Evolutionary conservation across 106 monocot genomes (phyloP).

Genomic region (Dioscorea alata): DNA sequence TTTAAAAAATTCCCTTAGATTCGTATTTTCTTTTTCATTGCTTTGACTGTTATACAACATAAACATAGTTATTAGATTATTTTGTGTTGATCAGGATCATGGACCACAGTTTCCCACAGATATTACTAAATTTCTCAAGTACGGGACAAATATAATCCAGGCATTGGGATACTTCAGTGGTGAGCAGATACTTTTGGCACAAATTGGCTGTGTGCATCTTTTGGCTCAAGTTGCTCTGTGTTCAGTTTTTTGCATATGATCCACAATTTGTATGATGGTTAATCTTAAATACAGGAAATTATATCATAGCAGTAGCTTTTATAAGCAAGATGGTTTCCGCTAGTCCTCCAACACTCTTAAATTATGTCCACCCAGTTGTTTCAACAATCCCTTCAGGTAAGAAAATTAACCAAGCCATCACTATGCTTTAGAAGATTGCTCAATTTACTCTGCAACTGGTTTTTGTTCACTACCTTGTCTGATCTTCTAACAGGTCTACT

Average conservation of each 20-base stretch:
- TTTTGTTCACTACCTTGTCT: too few relatives aligned
- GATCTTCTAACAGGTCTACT: too few relatives aligned
- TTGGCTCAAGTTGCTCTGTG: too few relatives aligned
- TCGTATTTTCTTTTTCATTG: too few relatives aligned
- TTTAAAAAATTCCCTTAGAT: too few relatives aligned
- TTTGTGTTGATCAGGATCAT: conserved; percentile 36
- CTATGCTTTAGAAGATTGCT: too few relatives aligned
- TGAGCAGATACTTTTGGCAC: conserved; percentile 13
- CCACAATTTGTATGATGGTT: too few relatives aligned
- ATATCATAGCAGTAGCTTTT: conserved; percentile 62
- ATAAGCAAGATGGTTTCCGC: conserved; percentile 15
- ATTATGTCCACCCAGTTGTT: conserved; percentile 49
- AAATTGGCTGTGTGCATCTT: too few relatives aligned
- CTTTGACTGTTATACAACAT: too few relatives aligned
- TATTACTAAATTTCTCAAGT: conserved; percentile 89
- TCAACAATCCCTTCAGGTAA: conserved; percentile 33
- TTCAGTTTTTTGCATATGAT: too few relatives aligned
- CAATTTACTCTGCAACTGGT: too few relatives aligned
- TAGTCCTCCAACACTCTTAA: conserved; percentile 30
- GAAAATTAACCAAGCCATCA: neutral
- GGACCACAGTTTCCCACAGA: conserved; percentile 91
- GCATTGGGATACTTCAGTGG: conserved; percentile 70
- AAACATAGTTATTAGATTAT: too few relatives aligned
- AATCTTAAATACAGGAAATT: conserved; percentile 35
- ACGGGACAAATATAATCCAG: conserved; percentile 87